Evolutionary conservation across 257 asterid genomes (phyloP).

Genomic region (Nicotiana otophora): DNA sequence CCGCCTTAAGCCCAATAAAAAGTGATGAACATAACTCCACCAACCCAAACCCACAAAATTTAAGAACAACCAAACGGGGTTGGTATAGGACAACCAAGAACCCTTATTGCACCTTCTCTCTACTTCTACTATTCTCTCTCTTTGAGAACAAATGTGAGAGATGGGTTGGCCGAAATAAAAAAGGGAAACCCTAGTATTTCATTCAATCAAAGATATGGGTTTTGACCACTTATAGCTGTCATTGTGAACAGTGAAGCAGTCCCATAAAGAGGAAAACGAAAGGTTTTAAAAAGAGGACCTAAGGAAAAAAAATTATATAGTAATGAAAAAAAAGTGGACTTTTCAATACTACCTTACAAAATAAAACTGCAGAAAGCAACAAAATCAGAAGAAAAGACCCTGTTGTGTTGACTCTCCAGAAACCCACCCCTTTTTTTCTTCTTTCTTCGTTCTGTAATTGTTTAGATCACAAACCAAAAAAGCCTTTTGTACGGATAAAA

Average conservation of each 20-base stretch:
- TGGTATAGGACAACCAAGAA: slow-evolving; percentile 64
- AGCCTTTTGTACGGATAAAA: slow-evolving; percentile 2
- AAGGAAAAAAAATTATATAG: background rate
- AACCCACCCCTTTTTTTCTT: background rate
- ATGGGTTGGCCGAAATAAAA: background rate
- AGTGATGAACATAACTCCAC: slow-evolving; percentile 31
- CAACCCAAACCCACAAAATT: slow-evolving; percentile 64
- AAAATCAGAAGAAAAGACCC: background rate
- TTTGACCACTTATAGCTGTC: slow-evolving; percentile 42
- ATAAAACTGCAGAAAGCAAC: slow-evolving; percentile 3
- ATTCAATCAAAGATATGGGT: slow-evolving; percentile 24
- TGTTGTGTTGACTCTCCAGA: slow-evolving; percentile 7
- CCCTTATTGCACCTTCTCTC: slow-evolving; percentile 32
- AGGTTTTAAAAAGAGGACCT: slow-evolving; percentile 10
- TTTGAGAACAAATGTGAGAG: slow-evolving; percentile 7
- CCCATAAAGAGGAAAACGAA: slow-evolving; percentile 33
- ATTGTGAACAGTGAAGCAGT: slow-evolving; percentile 13
- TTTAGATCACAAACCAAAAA: slow-evolving; percentile 5
- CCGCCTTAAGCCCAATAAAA: slow-evolving; percentile 15
- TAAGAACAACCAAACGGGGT: slow-evolving; percentile 44
- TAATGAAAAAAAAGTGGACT: slow-evolving; percentile 21
- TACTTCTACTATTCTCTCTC: background rate
- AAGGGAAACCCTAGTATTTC: slow-evolving; percentile 36
- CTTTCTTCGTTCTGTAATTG: background rate
- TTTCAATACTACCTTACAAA: slow-evolving; percentile 23